These are phyloP conservation scores for Fusarium ramigenum DNA, from an alignment of 2,329 filamentous ascomycete genomes.

Conservation along the genomic window DNA sequence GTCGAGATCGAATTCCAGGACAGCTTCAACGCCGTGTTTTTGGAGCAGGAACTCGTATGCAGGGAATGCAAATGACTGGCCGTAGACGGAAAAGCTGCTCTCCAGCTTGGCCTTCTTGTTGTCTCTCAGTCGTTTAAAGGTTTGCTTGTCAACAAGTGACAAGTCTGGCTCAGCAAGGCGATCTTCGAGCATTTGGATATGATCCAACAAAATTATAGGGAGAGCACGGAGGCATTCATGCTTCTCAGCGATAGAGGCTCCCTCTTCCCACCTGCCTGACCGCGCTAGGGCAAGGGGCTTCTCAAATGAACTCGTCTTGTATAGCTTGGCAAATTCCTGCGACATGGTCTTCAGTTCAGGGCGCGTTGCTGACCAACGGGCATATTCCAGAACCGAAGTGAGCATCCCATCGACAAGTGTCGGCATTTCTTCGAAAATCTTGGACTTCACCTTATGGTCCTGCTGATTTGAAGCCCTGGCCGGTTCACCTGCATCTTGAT, in stretches of 20 bases:
- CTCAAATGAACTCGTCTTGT: conserved; percentile 60
- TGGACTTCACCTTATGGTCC: conserved; percentile 54
- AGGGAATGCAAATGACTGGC: conserved; percentile 74
- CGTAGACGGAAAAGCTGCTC: conserved; percentile 70
- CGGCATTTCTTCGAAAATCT: conserved; percentile 60
- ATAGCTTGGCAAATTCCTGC: conserved; percentile 59
- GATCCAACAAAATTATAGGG: conserved; percentile 64
- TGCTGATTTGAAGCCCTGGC: conserved; percentile 47
- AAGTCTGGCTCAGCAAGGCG: conserved; percentile 43
- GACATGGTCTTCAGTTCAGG: conserved; percentile 54
- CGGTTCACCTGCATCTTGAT: conserved; percentile 49
- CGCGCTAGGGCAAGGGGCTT: conserved; percentile 64
- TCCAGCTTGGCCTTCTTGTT: conserved; percentile 58
- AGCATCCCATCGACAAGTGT: conserved; percentile 65
- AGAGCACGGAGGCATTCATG: conserved; percentile 65
- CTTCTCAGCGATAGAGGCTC: conserved; percentile 66
- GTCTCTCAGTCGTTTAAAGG: conserved; percentile 49
- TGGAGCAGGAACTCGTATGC: conserved; percentile 83
- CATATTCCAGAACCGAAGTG: conserved; percentile 62
- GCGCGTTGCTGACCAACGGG: conserved; percentile 59
- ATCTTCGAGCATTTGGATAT: conserved; percentile 55
- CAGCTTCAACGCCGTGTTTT: conserved; percentile 69
- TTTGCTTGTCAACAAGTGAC: conserved; percentile 43
- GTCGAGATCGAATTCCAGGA: conserved; percentile 78
- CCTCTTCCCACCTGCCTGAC: conserved; percentile 66